phyloP scores from a whole-genome alignment of 2,329 filamentous ascomycete species.

The Diaporthe sp. region DNA sequence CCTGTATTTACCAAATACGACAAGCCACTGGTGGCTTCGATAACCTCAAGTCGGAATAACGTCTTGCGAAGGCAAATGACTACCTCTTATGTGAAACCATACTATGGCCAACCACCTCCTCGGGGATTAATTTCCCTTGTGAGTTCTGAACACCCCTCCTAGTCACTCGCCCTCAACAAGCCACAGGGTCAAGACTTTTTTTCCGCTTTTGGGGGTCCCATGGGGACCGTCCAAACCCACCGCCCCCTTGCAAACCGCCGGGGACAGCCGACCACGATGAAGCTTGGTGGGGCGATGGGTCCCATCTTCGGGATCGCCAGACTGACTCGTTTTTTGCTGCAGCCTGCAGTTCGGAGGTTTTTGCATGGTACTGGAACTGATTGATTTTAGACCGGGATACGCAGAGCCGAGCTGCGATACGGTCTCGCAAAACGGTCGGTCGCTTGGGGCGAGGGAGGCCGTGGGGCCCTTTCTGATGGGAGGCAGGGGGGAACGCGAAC shows the following conservation, averaged over 20 bases:
- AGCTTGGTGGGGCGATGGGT: constrained; percentile 18
- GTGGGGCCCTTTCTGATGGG: neutral
- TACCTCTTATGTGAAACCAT: neutral
- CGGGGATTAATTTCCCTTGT: neutral
- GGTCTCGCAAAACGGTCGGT: constrained; percentile 6
- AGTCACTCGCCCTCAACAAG: neutral
- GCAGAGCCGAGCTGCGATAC: neutral
- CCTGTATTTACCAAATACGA: too few relatives aligned
- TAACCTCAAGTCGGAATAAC: neutral
- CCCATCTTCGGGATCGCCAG: constrained; percentile 33
- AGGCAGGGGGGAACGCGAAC: neutral
- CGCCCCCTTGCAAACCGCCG: constrained; percentile 35
- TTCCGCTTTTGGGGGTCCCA: constrained; percentile 19
- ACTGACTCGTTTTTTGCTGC: constrained; percentile 29
- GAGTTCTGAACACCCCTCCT: neutral
- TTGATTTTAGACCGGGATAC: constrained; percentile 10
- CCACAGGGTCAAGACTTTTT: constrained; percentile 13
- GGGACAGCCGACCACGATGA: constrained; percentile 34
- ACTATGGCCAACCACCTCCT: neutral
- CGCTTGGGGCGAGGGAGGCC: too few relatives aligned
- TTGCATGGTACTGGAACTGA: constrained; percentile 27
- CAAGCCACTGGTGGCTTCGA: neutral
- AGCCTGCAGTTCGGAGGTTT: constrained; percentile 4
- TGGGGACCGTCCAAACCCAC: constrained; percentile 12
- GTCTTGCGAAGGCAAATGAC: neutral